These are phyloP conservation scores for Eucalyptus marginata DNA, from an alignment of 345 rosid species.

Conservation along the genomic window DNA sequence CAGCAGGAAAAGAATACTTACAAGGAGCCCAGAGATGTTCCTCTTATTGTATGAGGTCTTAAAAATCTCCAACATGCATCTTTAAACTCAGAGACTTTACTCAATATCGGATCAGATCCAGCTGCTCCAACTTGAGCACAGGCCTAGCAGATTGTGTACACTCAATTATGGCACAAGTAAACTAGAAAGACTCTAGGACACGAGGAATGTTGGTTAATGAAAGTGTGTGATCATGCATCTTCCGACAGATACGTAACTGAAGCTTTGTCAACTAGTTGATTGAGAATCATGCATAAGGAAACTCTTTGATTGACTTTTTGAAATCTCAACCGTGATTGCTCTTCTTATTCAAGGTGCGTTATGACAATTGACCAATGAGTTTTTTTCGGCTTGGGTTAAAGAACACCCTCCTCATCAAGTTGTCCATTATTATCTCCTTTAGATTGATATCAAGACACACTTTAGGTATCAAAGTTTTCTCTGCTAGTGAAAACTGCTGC, in stretches of 20 bases:
- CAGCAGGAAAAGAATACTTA: constrained; percentile 5
- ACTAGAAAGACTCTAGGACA: background rate
- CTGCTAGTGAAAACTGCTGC: background rate
- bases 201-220: background rate
- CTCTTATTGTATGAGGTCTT: constrained; percentile 94
- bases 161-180: background rate
- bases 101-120: constrained; percentile 62
- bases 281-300: background rate
- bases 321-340: background rate
- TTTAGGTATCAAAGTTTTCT: background rate
- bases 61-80: constrained; percentile 97
- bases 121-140: constrained; percentile 66
- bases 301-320: background rate
- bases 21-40: constrained; percentile 83
- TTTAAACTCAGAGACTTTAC: constrained; percentile 48
- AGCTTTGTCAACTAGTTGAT: background rate
- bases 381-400: background rate
- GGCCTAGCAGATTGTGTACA: constrained; percentile 40
- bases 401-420: background rate
- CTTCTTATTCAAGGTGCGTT: background rate
- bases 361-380: background rate
- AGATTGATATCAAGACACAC: background rate
- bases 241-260: background rate
- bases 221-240: background rate
- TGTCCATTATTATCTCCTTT: background rate